phyloP scores from a whole-genome alignment of 768 basidiomycete genomes.

The Serendipita sp. region DNA sequence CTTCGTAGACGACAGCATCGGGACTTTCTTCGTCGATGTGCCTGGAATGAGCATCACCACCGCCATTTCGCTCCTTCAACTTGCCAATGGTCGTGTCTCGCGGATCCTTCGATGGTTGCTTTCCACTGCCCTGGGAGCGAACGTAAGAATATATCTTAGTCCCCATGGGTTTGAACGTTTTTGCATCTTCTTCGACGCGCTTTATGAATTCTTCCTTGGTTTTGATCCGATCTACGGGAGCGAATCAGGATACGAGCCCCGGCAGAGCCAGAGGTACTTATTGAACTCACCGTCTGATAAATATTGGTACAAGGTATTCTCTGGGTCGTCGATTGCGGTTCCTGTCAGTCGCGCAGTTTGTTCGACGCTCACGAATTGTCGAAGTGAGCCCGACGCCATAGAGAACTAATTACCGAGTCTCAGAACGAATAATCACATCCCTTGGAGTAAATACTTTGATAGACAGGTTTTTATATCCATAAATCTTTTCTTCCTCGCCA shows the following conservation, averaged over 20 bases:
- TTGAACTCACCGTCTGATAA: constrained; percentile 53
- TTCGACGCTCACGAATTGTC: constrained; percentile 52
- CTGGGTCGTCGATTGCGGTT: constrained; percentile 66
- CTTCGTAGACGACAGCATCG: constrained; percentile 64
- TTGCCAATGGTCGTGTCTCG: constrained; percentile 42
- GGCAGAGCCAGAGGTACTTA: neutral
- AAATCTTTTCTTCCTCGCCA: constrained; percentile 92
- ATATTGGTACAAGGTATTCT: constrained; percentile 55
- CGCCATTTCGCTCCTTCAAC: constrained; percentile 18
- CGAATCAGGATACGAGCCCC: neutral
- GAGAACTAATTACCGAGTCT: constrained; percentile 35
- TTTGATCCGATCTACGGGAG: neutral
- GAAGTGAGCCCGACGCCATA: constrained; percentile 77
- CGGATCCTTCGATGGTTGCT: constrained; percentile 22
- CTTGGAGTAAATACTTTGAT: constrained; percentile 49
- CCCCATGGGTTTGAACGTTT: constrained; percentile 60
- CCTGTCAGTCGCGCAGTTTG: constrained; percentile 48
- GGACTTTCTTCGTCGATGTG: constrained; percentile 29
- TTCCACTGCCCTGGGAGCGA: constrained; percentile 18
- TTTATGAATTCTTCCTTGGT: constrained; percentile 32
- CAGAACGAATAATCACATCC: neutral
- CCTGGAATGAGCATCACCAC: constrained; percentile 17
- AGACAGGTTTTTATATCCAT: constrained; percentile 72
- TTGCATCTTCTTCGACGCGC: constrained; percentile 64
- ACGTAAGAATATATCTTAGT: constrained; percentile 62